phyloP scores from a whole-genome alignment of 768 basidiomycete genomes.

The Boletus edulis region DNA sequence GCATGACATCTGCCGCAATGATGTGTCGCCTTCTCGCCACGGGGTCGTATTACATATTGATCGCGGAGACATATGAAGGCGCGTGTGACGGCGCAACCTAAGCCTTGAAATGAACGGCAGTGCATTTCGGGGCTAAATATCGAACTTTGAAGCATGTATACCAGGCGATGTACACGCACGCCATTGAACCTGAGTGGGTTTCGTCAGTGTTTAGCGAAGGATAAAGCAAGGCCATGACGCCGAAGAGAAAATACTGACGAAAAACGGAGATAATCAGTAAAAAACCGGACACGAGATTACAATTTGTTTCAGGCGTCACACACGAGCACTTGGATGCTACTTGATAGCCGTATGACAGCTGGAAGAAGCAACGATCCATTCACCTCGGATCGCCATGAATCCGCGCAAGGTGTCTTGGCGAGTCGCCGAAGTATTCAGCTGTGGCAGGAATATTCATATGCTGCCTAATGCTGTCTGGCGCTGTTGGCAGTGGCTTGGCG shows the following conservation, averaged over 20 bases:
- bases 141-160: conserved; percentile 16
- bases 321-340: conserved; percentile 1
- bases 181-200: conserved; percentile 14
- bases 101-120: conserved; percentile 11
- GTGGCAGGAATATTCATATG: background rate
- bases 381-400: conserved; percentile 6
- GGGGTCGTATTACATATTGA: conserved; percentile 29
- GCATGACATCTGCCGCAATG: conserved; percentile 22
- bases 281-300: conserved; percentile 4
- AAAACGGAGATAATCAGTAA: conserved; percentile 8
- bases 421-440: background rate
- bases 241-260: background rate
- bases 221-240: conserved; percentile 23
- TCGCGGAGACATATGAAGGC: conserved; percentile 20
- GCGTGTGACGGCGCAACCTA: conserved; percentile 24
- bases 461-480: background rate
- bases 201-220: conserved; percentile 14
- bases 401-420: background rate
- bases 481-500: conserved; percentile 2
- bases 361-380: background rate
- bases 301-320: background rate
- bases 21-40: conserved; percentile 20
- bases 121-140: conserved; percentile 13
- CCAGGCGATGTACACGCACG: conserved; percentile 24
- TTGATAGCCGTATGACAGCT: background rate